These are phyloP conservation scores for Leishmania guyanensis DNA, from an alignment of 208 protist species.

Conservation along the genomic window DNA sequence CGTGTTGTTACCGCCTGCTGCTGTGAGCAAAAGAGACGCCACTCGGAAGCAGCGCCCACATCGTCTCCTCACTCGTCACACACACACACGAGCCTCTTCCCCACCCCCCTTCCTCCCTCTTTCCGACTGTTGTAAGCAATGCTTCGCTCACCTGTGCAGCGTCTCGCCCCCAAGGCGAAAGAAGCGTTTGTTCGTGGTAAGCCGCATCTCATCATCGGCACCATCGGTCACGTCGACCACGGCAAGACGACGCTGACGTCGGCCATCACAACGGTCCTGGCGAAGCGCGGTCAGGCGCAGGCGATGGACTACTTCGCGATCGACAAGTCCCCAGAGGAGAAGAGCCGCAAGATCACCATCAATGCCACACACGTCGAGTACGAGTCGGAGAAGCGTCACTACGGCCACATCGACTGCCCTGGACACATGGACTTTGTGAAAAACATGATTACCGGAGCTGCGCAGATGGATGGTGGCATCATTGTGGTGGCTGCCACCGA, in stretches of 20 bases:
- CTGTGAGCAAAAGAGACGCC: neutral
- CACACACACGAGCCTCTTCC: neutral
- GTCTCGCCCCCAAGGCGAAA: constrained; percentile 48
- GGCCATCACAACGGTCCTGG: constrained; percentile 96
- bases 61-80: neutral
- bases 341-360: constrained; percentile 99
- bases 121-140: neutral
- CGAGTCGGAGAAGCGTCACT: constrained; percentile 98
- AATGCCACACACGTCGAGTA: constrained; percentile 98
- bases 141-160: constrained; percentile 39
- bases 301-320: constrained; percentile 97
- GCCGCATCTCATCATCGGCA: constrained; percentile 98
- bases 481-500: constrained; percentile 94
- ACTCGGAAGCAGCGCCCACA: neutral
- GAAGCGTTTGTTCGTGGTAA: constrained; percentile 94
- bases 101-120: neutral
- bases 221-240: constrained; percentile 99
- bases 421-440: constrained; percentile 99
- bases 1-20: neutral
- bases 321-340: constrained; percentile 99
- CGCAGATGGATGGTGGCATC: constrained; percentile 96
- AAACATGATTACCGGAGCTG: constrained; percentile 99
- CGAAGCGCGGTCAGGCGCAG: constrained; percentile 82
- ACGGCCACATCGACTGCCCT: constrained; percentile 99
- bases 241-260: constrained; percentile 99